Evolutionary conservation across 164 flowering plant species (phyloP), one percentile per base, ranked within the genome.

Genomic region (Echeveria elegans): DNA sequence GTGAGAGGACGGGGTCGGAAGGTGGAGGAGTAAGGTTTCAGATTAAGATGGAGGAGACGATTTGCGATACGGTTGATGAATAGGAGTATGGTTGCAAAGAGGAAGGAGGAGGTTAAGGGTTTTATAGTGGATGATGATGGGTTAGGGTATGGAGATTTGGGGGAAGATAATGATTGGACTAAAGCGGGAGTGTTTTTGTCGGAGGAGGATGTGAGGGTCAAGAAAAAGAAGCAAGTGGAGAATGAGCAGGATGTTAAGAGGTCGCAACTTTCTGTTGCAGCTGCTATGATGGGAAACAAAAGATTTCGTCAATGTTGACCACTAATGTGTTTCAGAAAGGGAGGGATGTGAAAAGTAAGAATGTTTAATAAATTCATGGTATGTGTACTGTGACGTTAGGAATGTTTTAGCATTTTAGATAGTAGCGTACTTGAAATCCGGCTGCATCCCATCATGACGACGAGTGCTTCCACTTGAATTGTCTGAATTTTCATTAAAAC

Each of bases 111-210:
- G 41, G 79, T 56, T n/a, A 73, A 74, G 1, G 88, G 81, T 0
- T 95, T 95, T 78, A 84, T 95, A 14, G 96, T 86, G 0, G 94
- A 88, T 65, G 97, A 89, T 61, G 80, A 89, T 45, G 94, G 88
- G 31, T 79, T 85, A 10, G 97, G 97, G 6, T 95, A 92, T 70
- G 78, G 79, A 8, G 97, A 95, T 65, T 85, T 83, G 34, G 99
- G 97, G 6, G 80, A 88, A 67, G 99, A 92, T 63, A 97, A 87
- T 71, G 99, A 95, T 63, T 92, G 99, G 99, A 68, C 87, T 4
- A 70, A 68, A n/a, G 75, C 82, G 1, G 84, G 82, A 1, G 67
- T 70, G 19, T 66, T 77, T 28, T 63, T 56, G 1, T 88, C 88
- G 0, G 88, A 96, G 0, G 96, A 86, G 26, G 99, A 85, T 58